Evolutionary conservation across 768 basidiomycete species (phyloP), one percentile per base, ranked within the genome.

Genomic region (Termitomyces heimii): DNA sequence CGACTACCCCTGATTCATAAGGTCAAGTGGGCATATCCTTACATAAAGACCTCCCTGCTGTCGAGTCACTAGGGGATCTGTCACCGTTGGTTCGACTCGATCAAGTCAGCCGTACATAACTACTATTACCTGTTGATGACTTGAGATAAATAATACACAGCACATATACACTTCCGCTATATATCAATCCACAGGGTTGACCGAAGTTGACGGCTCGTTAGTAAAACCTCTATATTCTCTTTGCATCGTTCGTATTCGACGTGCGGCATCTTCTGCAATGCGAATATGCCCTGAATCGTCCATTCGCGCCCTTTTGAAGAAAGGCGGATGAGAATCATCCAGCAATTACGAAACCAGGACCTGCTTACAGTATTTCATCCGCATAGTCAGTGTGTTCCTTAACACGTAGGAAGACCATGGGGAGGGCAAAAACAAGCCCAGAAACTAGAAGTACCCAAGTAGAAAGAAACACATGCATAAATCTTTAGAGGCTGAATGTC

Each of bases 331-430:
- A 61, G 46, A 9, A 12, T 31, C 34, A 55, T n/a, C 54, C 45
- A 46, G 52, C 9, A 56, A 32, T 49, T 43, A 51, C 16, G 31
- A 29, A 50, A 43, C 5, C 37, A 13, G 53, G 12, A 22, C 22
- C 39, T 14, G 18, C 82, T 65, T 64, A 87, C 84, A 80, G 64
- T 16, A 71, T 68, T 62, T 82, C 82, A 44, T 86, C 83, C 26
- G 75, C 76, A 10, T 75, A 42, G 10, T 82, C 81, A 1, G 78
- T 80, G 54, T 74, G 79, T 47, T 89, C 77, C 66, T 78, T 84
- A 62, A 89, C 84, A 35, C 88, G 85, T 53, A 82, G 71, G 63
- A 87, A 75, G 34, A 90, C 82, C 88, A 89, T 89, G 8, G 86
- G 88, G 34, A 88, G 70, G n/a, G 85, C 82, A 59, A 80, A 86